A percentile compares a stretch with the other conserved stretches of the same genome.
These are phyloP conservation scores for Talaromyces nanjingensis DNA, from an alignment of 495 filamentous ascomycete genomes.

Conservation along the genomic window DNA sequence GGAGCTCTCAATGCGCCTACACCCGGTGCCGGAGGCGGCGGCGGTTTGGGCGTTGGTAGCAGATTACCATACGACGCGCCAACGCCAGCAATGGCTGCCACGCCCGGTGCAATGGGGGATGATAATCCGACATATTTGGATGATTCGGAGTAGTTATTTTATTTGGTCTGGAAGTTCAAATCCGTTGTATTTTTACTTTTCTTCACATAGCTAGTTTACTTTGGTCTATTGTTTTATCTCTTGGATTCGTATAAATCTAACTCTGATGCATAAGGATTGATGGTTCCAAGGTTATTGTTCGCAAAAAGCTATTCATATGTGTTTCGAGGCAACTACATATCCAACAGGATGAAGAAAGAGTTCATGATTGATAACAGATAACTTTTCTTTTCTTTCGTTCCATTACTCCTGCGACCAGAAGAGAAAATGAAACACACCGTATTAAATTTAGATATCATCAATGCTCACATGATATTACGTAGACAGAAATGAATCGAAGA, in stretches of 20 bases:
- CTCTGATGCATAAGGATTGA: too few species aligned
- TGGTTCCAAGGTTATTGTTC: too few species aligned
- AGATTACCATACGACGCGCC: conserved; percentile 45
- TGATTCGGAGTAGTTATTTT: conserved; percentile 35
- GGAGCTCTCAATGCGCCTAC: conserved; percentile 59
- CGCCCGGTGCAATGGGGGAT: conserved; percentile 63
- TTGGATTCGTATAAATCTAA: neutral
- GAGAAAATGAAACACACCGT: neutral
- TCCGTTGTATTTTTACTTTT: too few species aligned
- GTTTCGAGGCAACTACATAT: neutral
- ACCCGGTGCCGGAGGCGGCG: conserved; percentile 28
- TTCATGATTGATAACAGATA: too few species aligned
- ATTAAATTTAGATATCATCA: neutral
- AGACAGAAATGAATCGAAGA: neutral
- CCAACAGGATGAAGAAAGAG: too few species aligned
- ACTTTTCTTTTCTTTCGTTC: too few species aligned
- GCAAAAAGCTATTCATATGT: neutral
- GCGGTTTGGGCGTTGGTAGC: conserved; percentile 23
- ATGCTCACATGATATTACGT: neutral
- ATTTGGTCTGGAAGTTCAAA: too few species aligned
- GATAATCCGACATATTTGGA: conserved; percentile 53
- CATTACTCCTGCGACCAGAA: too few species aligned
- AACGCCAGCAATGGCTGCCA: conserved; percentile 75
- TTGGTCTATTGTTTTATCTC: neutral
- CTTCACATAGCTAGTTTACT: neutral